Base-by-base conservation (phyloP, 495 filamentous ascomycete species). In the Rhizodiscina lignyota region DNA sequence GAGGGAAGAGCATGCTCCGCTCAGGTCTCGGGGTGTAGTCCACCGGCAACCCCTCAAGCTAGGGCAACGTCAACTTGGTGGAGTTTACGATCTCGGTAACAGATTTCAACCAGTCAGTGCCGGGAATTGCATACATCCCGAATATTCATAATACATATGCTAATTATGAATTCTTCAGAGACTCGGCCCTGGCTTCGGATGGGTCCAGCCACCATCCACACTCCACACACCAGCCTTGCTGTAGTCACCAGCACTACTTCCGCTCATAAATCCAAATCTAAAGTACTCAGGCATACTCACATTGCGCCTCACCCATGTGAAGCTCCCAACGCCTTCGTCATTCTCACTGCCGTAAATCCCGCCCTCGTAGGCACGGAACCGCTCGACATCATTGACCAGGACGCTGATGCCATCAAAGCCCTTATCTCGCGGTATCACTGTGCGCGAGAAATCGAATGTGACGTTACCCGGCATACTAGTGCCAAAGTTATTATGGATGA, bases 371-470 rank as follows among this genome's bases (percentile, higher is more conserved):
- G 50, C 54, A 1, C 47, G 19, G 31, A 52, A 87, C 38, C 86
- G 62, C 54, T 97, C 89, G 0, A 97, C 89, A 41, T 97, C 89
- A 49, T 97, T 94, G 18, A 97, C 77, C 0, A 97, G 58, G 13
- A 94, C 72, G 40, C 81, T 87, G 13, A 96, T 63, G 0, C 87
- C 89, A 47, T 92, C 74, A 32, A 61, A 63, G n/a, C 55, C 44
- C 3, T 53, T 46, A 42, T 61, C 63, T 16, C 62, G 61, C 22
- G 50, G 39, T 4, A 31, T 55, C 30, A 18, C 11, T 10, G 6
- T 5, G 8, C 8, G 8, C 48, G 55, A 63, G 42, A 72, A 61
- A 10, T 69, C 35, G 60, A 87, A 64, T 20, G 70, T 61, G 62
- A 69, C 58, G 56, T 78, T 61, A 8, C 42, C 33, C 45, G 15